Base-by-base conservation (phyloP, 2,329 filamentous ascomycete species). In the Ceratocystis alfenasii region DNA sequence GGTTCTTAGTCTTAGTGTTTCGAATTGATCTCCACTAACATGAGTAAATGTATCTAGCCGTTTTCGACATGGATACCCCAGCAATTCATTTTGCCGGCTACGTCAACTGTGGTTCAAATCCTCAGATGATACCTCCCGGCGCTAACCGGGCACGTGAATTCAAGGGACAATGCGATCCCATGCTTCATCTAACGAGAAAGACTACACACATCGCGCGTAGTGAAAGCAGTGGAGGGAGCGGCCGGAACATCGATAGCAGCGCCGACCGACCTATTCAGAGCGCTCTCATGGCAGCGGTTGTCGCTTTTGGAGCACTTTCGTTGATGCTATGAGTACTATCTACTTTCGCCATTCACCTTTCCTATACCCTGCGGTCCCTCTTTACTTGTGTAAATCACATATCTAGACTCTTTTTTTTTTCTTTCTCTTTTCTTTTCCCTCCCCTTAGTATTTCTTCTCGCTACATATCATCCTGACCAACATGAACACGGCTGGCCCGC, bases 11-110 rank as follows among this genome's bases (percentile, higher is more conserved):
- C 33, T 10, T 36, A 2, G 33, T 36, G 33, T 3, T 36, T 36
- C 8, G 8, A 3, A 28, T 5, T 20, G 20, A 50, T 17, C 30
- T 36, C 2, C 50, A 66, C 50, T 64, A 22, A 64, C 41, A 15
- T 12, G 65, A n/a, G 17, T 33, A 50, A 36, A 36, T 36, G 33
- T 36, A 10, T 36, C 33, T 45, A 69, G 68, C 68, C 20, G 68
- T 69, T 44, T 70, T 68, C 62, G 70, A 72, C 67, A 69, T 70
- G 65, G 70, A 70, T 46, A 71, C 69, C 5, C 70, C 70, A 6
- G 71, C 70, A n/a, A 68, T 72, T 15, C 70, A 72, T 63, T 71
- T 72, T 50, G 71, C 71, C 8, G 66, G 68, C 10, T 72, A 71
- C 36, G 67, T 69, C 65, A 70, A 72, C 69, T 72, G 71, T 25